A percentile compares a stretch with the other conserved stretches of the same genome.
Evolutionary conservation across 2,329 filamentous ascomycete genomes (phyloP).

Genomic region (Dothideomycetes sp.): DNA sequence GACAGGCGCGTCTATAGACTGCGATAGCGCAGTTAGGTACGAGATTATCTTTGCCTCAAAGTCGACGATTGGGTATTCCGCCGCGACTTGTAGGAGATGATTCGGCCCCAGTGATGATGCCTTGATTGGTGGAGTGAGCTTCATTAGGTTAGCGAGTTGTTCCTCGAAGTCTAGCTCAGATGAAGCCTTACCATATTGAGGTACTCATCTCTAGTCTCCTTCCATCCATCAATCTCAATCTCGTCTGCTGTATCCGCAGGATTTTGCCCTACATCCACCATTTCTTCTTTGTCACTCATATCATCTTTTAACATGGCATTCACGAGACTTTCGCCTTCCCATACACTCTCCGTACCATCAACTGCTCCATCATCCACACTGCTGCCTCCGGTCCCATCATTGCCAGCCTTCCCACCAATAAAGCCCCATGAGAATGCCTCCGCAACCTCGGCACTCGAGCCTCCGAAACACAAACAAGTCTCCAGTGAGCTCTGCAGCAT

Average conservation of each 20-base stretch:
- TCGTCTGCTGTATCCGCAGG: background rate
- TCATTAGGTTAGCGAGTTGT: too few species aligned
- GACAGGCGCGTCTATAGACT: background rate
- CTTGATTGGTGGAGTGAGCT: background rate
- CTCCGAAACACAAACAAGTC: conserved; percentile 22
- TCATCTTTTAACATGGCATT: background rate
- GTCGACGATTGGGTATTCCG: background rate
- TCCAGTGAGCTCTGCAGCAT: conserved; percentile 41
- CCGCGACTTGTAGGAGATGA: background rate
- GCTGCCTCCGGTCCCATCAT: background rate
- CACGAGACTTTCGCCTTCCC: background rate
- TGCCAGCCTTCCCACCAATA: background rate
- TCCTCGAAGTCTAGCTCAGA: too few species aligned
- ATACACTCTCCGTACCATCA: too few species aligned
- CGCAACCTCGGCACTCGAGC: conserved; percentile 17
- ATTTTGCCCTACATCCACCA: background rate
- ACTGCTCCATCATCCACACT: background rate
- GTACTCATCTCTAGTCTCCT: background rate
- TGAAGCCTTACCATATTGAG: background rate
- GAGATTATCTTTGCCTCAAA: background rate
- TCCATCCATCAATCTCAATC: background rate
- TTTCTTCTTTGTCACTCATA: background rate
- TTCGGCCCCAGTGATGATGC: background rate
- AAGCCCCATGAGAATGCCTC: conserved; percentile 35
- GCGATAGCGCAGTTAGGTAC: background rate